phyloP scores from a whole-genome alignment of 2,329 filamentous ascomycete genomes.

The Magnaporthiopsis incrustans region DNA sequence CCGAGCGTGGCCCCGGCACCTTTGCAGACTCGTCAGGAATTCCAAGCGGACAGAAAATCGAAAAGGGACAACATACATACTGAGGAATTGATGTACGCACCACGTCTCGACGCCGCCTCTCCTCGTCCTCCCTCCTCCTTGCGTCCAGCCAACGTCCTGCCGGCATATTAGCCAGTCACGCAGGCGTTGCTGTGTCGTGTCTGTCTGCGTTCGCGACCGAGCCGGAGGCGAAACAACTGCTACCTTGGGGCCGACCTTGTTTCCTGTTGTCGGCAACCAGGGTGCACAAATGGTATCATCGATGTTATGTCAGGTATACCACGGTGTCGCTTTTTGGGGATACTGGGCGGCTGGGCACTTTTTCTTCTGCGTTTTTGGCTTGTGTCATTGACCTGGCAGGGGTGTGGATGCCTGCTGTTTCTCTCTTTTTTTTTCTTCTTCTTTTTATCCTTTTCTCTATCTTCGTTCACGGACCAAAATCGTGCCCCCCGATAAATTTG shows the following conservation, averaged over 20 bases:
- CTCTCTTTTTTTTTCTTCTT: too few relatives aligned
- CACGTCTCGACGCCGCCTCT: neutral
- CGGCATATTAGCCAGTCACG: too few relatives aligned
- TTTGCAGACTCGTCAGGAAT: neutral
- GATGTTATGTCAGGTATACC: neutral
- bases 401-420: neutral
- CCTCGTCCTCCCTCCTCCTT: constrained; percentile 4
- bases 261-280: neutral
- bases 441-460: too few relatives aligned
- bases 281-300: neutral
- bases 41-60: neutral
- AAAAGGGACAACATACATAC: neutral
- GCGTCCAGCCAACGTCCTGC: neutral
- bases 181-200: neutral
- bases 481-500: neutral
- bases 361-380: neutral
- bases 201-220: neutral
- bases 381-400: too few relatives aligned
- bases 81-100: neutral
- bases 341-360: constrained; percentile 1
- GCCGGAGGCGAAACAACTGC: too few relatives aligned
- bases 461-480: neutral
- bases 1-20: neutral
- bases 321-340: constrained; percentile 1
- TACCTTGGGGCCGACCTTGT: neutral